Percentiles rank a stretch among this genome's conserved stretches.
Evolutionary conservation across 495 filamentous ascomycete genomes (phyloP).

Genomic region (Evansstolkia leycettana): DNA sequence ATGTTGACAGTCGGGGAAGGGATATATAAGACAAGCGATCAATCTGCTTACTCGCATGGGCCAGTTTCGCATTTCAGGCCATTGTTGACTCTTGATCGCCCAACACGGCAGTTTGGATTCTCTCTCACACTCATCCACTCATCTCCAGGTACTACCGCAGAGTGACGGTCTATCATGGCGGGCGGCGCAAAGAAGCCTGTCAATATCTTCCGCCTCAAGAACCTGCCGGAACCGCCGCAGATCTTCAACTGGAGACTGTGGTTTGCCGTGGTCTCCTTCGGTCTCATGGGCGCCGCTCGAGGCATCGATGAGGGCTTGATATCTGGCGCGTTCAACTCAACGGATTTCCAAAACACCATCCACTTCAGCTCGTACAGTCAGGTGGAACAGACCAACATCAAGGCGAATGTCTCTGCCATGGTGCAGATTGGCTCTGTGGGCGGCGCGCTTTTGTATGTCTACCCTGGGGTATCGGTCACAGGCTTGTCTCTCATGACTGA

Average conservation of each 20-base stretch:
- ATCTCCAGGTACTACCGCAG: no score
- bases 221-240: slow-evolving; percentile 40
- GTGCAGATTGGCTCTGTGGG: slow-evolving; percentile 58
- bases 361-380: slow-evolving; percentile 39
- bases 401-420: slow-evolving; percentile 61
- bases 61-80: no score
- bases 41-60: no score
- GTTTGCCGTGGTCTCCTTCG: slow-evolving; percentile 55
- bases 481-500: no score
- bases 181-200: slow-evolving; percentile 52
- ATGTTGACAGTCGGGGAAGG: no score
- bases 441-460: slow-evolving; percentile 45
- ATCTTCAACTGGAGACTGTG: slow-evolving; percentile 54
- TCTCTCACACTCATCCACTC: no score
- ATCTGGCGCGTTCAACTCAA: slow-evolving; percentile 50
- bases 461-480: no score
- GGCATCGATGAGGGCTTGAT: slow-evolving; percentile 63
- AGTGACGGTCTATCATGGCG: no score
- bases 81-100: no score
- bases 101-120: no score
- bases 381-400: slow-evolving; percentile 45
- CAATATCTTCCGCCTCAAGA: slow-evolving; percentile 51
- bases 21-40: no score
- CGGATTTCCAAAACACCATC: slow-evolving; percentile 48
- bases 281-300: slow-evolving; percentile 54